Evolutionary conservation across 495 filamentous ascomycete species (phyloP), one percentile per base, ranked within the genome.

Genomic region (Aspergillus sparsus): DNA sequence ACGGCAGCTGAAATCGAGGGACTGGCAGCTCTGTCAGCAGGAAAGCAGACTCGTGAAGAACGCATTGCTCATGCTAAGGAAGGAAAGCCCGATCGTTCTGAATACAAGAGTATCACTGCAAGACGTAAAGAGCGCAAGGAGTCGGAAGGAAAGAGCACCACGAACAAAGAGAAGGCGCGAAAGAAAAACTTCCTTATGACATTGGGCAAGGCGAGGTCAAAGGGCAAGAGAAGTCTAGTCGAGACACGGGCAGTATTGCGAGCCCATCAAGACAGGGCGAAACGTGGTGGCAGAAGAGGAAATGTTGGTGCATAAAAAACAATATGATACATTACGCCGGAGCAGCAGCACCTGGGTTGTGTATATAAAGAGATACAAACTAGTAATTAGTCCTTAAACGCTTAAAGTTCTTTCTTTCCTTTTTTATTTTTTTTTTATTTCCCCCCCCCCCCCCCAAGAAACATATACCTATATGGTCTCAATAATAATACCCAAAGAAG

Each of bases 171-270:
- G 81, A 99, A 99, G 83, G 86, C 89, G 32, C 80, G 93, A 53
- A 88, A 87, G 80, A 98, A 99, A 86, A 98, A 98, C 72, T 95
- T 98, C 74, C 70, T 98, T 67, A 99, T 99, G 95, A 97, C 92
- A 33, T 73, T 98, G 39, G 90, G 92, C 49, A 98, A 98, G 80
- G 93, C 94, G 3, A 90, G 90, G 77, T 83, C 80, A 49, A 98
- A 97, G 80, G 87, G 90, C 69, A 97, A 96, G 87, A 82, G 91
- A 66, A 96, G 90, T 85, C 79, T 98, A 69, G 82, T 88, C 42
- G 87, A 97, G 67, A 91, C 87, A 46, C 83, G 84, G 63, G 89
- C 86, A 71, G 82, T 90, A 53, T 66, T 98, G 64, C 91, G 83
- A 74, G 89, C 85, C 50, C 93, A 97, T 74, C 79, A 90, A 44